These are phyloP conservation scores for Fusarium napiforme DNA, from an alignment of 2,329 filamentous ascomycete species.

Conservation along the genomic window DNA sequence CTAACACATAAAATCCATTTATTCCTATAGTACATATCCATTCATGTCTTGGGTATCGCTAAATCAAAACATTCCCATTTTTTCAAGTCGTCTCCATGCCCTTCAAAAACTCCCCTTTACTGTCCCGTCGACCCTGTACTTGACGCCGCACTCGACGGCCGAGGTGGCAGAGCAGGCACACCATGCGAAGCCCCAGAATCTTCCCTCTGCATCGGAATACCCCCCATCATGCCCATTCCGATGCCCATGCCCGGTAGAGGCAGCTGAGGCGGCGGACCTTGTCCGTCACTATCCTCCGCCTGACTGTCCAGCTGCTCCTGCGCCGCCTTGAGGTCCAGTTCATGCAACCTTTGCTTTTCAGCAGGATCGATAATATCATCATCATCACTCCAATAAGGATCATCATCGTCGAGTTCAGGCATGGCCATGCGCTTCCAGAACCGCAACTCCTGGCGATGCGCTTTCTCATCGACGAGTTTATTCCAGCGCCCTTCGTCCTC, in stretches of 20 bases:
- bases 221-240: conserved; percentile 48
- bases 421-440: conserved; percentile 76
- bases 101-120: conserved; percentile 31
- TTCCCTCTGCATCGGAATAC: conserved; percentile 54
- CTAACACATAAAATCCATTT: conserved; percentile 16
- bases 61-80: conserved; percentile 41
- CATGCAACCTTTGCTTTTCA: conserved; percentile 67
- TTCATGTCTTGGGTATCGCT: conserved; percentile 46
- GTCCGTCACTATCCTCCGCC: conserved; percentile 50
- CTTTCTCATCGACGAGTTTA: conserved; percentile 62
- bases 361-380: conserved; percentile 71
- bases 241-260: conserved; percentile 40
- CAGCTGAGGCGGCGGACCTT: conserved; percentile 37
- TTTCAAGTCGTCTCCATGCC: background rate
- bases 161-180: conserved; percentile 47
- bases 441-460: conserved; percentile 67
- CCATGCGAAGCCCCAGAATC: conserved; percentile 44
- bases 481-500: conserved; percentile 66
- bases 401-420: conserved; percentile 68
- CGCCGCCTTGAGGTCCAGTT: conserved; percentile 60
- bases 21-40: conserved; percentile 39
- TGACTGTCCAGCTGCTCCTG: conserved; percentile 52
- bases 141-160: conserved; percentile 54
- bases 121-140: conserved; percentile 57
- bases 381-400: conserved; percentile 72